Evolutionary conservation across 495 filamentous ascomycete genomes (phyloP).

Genomic region (Recurvomyces mirabilis): DNA sequence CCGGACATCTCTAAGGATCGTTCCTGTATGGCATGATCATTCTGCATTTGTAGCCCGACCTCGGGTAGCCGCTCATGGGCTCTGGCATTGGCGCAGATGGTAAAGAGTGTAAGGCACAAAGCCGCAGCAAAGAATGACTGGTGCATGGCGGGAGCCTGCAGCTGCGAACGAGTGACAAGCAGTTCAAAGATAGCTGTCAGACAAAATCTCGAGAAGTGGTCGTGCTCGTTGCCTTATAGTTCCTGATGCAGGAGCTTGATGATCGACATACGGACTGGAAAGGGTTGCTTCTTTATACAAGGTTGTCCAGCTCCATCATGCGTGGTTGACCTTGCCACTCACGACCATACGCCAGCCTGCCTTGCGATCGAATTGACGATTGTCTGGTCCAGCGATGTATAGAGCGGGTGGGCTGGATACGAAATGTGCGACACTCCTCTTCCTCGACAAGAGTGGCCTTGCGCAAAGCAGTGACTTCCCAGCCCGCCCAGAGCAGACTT

Average conservation of each 20-base stretch:
- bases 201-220: too few species aligned
- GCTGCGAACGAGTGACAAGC: conserved; percentile 10
- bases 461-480: not conserved
- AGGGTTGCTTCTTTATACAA: conserved; percentile 3
- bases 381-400: not conserved
- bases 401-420: conserved; percentile 10
- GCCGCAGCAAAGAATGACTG: conserved; percentile 12
- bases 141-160: conserved; percentile 10
- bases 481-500: too few species aligned
- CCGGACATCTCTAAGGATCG: not conserved
- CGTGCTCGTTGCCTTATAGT: too few species aligned
- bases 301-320: not conserved
- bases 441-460: not conserved
- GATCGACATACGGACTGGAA: not conserved
- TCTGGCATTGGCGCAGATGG: conserved; percentile 5
- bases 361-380: too few species aligned
- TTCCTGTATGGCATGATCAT: too few species aligned
- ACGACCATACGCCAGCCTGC: not conserved
- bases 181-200: too few species aligned
- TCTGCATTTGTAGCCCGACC: too few species aligned
- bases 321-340: conserved; percentile 1
- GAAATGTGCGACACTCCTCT: conserved; percentile 15
- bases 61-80: too few species aligned
- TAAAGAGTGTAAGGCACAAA: conserved; percentile 16
- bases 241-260: conserved; percentile 8